phyloP scores from a whole-genome alignment of 1,139 yeast genomes.

The Yamadazyma jaroonii region DNA sequence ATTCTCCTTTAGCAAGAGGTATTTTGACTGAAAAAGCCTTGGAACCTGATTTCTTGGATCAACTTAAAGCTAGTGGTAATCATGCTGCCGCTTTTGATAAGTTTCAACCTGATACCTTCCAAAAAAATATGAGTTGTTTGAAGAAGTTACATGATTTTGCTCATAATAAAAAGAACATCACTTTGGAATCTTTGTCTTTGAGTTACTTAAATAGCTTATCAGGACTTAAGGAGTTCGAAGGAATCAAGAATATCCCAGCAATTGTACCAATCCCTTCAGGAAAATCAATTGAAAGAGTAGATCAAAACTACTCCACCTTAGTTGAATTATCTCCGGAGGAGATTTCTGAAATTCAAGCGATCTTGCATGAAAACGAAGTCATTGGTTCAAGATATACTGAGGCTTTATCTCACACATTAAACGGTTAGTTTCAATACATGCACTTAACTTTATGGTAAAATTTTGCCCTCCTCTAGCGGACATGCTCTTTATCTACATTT shows the following conservation, averaged over 20 bases:
- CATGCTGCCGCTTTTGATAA: conserved; percentile 1
- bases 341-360: conserved; percentile 45
- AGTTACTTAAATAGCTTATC: conserved; percentile 62
- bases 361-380: conserved; percentile 20
- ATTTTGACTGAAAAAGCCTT: conserved; percentile 60
- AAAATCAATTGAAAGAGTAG: conserved; percentile 54
- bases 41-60: conserved; percentile 21
- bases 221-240: conserved; percentile 23
- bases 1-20: conserved; percentile 80
- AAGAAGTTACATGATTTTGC: conserved; percentile 41
- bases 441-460: too few species aligned
- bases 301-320: conserved; percentile 49
- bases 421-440: conserved; percentile 25
- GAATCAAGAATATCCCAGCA: conserved; percentile 44
- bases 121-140: conserved; percentile 45
- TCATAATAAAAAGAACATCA: conserved; percentile 46
- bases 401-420: conserved; percentile 48
- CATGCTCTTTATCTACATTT: too few species aligned
- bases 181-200: conserved; percentile 67
- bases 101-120: conserved; percentile 54
- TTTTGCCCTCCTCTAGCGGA: too few species aligned
- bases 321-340: conserved; percentile 51
- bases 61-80: conserved; percentile 1
- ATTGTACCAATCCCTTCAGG: conserved; percentile 80
- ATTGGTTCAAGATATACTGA: conserved; percentile 17